Percentiles rank a stretch among this genome's conserved stretches.
Conservation (phyloP, 306 rosid species). For the Coriaria nepalensis region DNA sequence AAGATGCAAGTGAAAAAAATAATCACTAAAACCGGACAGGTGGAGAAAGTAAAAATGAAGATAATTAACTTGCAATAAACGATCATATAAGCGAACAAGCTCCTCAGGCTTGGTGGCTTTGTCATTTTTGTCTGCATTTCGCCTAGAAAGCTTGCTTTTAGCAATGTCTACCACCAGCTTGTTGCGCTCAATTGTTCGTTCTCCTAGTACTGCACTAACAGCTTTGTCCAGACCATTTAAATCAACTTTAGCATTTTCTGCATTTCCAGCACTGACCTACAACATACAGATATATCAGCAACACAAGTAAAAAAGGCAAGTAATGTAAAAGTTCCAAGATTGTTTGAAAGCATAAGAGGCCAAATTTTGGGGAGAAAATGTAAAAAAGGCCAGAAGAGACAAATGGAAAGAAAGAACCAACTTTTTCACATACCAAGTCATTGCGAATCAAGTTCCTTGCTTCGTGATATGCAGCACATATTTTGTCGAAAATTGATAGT, state of each 20-base stretch:
- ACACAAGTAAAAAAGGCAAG: slow-evolving; percentile 5
- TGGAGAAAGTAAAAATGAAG: slow-evolving; percentile 8
- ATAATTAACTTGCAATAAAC: slow-evolving; percentile 56
- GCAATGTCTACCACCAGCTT: slow-evolving; percentile 75
- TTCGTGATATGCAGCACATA: slow-evolving; percentile 86
- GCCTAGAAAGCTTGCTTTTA: slow-evolving; percentile 70
- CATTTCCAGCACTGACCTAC: slow-evolving; percentile 74
- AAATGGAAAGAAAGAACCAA: background rate
- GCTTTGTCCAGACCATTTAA: slow-evolving; percentile 96
- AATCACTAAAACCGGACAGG: too few relatives aligned
- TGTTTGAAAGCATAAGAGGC: background rate
- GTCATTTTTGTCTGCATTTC: slow-evolving; percentile 76
- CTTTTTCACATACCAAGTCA: slow-evolving; percentile 59
- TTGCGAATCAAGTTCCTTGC: slow-evolving; percentile 86
- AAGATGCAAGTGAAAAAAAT: background rate
- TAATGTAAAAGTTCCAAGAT: slow-evolving; percentile 7
- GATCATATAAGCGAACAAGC: slow-evolving; percentile 91
- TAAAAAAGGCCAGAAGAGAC: background rate
- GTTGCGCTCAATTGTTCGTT: slow-evolving; percentile 92
- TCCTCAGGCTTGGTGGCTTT: slow-evolving; percentile 98
- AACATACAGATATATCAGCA: slow-evolving; percentile 17
- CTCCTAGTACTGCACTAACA: slow-evolving; percentile 81
- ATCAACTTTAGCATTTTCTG: slow-evolving; percentile 84
- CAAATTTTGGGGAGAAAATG: background rate
- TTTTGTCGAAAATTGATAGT: slow-evolving; percentile 72